Evolutionary conservation across 2,329 filamentous ascomycete genomes (phyloP), one percentile per base, ranked within the genome.

Genomic region (Immersiporthe knoxdaviesiana): DNA sequence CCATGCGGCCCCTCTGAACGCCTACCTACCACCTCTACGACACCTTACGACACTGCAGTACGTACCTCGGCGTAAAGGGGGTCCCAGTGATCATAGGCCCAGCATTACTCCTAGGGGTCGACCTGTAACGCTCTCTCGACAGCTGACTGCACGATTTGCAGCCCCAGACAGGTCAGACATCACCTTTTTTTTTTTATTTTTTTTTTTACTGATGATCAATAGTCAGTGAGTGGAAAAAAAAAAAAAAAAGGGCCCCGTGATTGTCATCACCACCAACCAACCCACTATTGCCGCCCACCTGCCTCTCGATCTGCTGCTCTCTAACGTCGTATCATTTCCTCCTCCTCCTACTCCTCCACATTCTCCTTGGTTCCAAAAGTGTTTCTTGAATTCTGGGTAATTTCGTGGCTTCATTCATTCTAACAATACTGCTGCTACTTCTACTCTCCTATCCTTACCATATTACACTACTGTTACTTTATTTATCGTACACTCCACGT

Each of bases 51-150:
- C 37, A 39, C 35, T 47, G 21, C 10, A 47, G 21, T n/a, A 47
- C 44, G 44, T 47, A 37, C 27, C 62, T n/a, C 18, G 32, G 41
- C 21, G 44, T 47, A 47, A 47, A n/a, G 44, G 44, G 21, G 44
- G 12, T 27, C 14, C 61, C 62, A 54, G 30, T 54, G 30, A n/a
- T 27, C 3, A 10, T 18, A 64, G 47, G 21, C 44, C 32, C 30
- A 7, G 11, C 47, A 14, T 52, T n/a, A 32, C 30, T 64, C n/a
- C 47, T 5, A 52, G 44, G 50, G 47, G 44, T 21, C 50, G 30
- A 37, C 30, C 24, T 54, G 47, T 54, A 52, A 63, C 61, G 44
- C 30, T 37, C 56, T 59, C 56, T 59, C 30, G 32, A 59, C 56
- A n/a, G 56, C 30, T 37, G 56, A 59, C 32, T n/a, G 56, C 56